These are phyloP conservation scores for Cryptococcus maquisensis DNA, from an alignment of 1,284 basidiomycete genomes.

Conservation along the genomic window DNA sequence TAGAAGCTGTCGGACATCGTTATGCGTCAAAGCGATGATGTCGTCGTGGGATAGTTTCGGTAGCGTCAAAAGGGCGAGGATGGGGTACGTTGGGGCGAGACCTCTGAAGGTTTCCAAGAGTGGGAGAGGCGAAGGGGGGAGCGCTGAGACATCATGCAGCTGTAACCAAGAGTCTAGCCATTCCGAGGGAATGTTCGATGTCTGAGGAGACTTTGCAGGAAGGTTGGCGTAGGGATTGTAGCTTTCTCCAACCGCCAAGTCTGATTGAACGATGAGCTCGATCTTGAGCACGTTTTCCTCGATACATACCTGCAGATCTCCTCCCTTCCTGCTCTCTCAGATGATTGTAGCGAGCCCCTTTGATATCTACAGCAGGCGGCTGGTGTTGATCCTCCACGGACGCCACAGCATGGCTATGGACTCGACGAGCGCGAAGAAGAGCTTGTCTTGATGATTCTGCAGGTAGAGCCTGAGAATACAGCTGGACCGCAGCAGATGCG, in stretches of 20 bases:
- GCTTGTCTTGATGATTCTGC: slow-evolving; percentile 37
- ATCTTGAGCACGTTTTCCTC: too few relatives aligned
- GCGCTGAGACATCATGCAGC: slow-evolving; percentile 8
- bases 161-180: slow-evolving; percentile 14
- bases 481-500: background rate
- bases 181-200: background rate
- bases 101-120: slow-evolving; percentile 21
- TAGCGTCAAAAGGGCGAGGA: slow-evolving; percentile 17
- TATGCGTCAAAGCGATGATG: slow-evolving; percentile 40
- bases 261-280: too few relatives aligned
- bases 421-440: slow-evolving; percentile 9
- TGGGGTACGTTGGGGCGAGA: slow-evolving; percentile 11
- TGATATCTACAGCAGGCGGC: too few relatives aligned
- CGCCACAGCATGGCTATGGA: background rate
- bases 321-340: too few relatives aligned
- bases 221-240: too few relatives aligned
- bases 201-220: too few relatives aligned
- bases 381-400: too few relatives aligned
- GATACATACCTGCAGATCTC: too few relatives aligned
- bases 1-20: slow-evolving; percentile 6
- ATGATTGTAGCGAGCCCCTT: too few relatives aligned
- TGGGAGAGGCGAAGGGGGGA: slow-evolving; percentile 16
- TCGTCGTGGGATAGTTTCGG: slow-evolving; percentile 19
- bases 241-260: too few relatives aligned
- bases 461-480: slow-evolving; percentile 15